Evolutionary conservation across 192 early-diverging fungal genomes (phyloP), one percentile per base, ranked within the genome.

Genomic region (Coemansia nantahalensis): DNA sequence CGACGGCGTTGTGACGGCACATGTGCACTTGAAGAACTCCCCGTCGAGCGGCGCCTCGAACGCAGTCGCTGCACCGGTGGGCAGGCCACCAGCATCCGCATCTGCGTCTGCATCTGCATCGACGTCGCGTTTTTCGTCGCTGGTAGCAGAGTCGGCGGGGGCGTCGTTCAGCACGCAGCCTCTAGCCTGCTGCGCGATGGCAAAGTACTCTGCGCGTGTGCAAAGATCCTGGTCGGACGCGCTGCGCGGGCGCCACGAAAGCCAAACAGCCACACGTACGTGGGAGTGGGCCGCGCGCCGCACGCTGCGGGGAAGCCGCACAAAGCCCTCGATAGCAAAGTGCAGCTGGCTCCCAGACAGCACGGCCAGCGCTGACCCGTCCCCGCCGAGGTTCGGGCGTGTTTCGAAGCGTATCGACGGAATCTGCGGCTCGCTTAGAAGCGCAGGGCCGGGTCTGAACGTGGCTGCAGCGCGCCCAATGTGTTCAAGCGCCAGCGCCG

Each of bases 341-440:
- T 77, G 61, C 16, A 77, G 61, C 58, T 77, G 61, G 39, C 57
- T 65, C 2, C 66, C 66, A 2, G 73, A 56, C 24, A 50, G 47
- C 30, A 68, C 65, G 8, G 59, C 42, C 12, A 61, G 43, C 5
- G 58, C 11, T 0, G 61, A 32, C 16, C 28, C 54, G 18, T 23
- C 44, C 10, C 28, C 34, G 3, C 61, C 65, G 17, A 77, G 32
- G 26, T 61, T 45, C 0, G 73, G 73, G 8, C 54, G 61, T 5
- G 73, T 65, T 28, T 65, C 61, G 38, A 69, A 58, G 44, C 28
- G 33, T 13, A 77, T 65, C 4, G 31, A 18, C 11, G 66, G 65
- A 14, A 48, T 56, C 2, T 54, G 51, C 16, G 61, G 66, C 37
- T 50, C 55, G 0, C 24, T 40, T 37, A 77, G 51, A 28, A 77